Conservation (phyloP, 768 basidiomycete species). For the Boletus rubropictus region DNA sequence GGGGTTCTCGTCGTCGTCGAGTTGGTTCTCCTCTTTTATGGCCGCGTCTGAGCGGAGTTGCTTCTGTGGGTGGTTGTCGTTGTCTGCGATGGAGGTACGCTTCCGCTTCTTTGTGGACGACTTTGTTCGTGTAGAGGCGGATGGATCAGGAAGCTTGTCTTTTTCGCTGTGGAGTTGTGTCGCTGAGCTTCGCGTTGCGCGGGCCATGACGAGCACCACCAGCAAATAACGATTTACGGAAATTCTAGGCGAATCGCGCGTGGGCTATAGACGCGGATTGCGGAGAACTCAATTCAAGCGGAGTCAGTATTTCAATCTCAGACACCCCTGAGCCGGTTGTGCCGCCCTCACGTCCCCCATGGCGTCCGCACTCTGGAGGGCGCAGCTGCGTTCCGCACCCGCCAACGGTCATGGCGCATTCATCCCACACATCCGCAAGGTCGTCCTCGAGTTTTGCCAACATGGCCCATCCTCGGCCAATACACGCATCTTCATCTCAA, state of each 20-base stretch:
- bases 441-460: slow-evolving; percentile 88
- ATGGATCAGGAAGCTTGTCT: slow-evolving; percentile 24
- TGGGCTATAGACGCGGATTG: slow-evolving; percentile 10
- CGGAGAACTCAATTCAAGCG: slow-evolving; percentile 9
- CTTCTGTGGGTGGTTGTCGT: slow-evolving; percentile 49
- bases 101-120: slow-evolving; percentile 60
- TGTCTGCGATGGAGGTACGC: slow-evolving; percentile 38
- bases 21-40: slow-evolving; percentile 32
- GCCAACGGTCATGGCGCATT: slow-evolving; percentile 73
- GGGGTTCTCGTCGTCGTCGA: slow-evolving; percentile 20
- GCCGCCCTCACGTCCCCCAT: slow-evolving; percentile 15
- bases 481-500: slow-evolving; percentile 63
- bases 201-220: slow-evolving; percentile 48
- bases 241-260: slow-evolving; percentile 22
- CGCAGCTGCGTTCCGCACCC: slow-evolving; percentile 49
- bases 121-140: slow-evolving; percentile 27
- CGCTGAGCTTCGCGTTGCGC: slow-evolving; percentile 64
- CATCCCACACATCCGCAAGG: slow-evolving; percentile 73
- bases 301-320: slow-evolving; percentile 25
- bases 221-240: slow-evolving; percentile 24
- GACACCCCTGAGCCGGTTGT: slow-evolving; percentile 10
- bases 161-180: slow-evolving; percentile 32
- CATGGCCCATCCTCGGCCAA: slow-evolving; percentile 71
- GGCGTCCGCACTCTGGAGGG: slow-evolving; percentile 41
- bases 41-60: slow-evolving; percentile 31